Conservation (phyloP, 192 early-diverging fungal genomes). For the Linnemannia hyalina region DNA sequence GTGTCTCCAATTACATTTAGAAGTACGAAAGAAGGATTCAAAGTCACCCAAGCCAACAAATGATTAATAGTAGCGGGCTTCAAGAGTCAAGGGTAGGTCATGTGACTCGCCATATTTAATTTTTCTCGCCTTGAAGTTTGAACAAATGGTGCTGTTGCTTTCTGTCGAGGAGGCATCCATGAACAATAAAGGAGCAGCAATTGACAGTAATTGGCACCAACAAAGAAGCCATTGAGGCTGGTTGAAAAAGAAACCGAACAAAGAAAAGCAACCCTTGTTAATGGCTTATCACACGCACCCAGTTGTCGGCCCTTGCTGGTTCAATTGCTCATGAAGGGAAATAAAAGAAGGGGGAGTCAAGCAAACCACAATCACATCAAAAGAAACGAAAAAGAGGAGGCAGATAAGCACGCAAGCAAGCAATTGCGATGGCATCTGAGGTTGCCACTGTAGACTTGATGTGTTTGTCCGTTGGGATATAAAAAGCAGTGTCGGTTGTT, state of each 20-base stretch:
- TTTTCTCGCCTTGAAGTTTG: too few relatives aligned
- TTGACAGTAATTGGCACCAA: not conserved
- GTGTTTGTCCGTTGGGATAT: too few relatives aligned
- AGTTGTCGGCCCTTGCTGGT: not conserved
- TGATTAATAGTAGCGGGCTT: not conserved
- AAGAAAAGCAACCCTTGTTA: not conserved
- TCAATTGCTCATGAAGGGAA: not conserved
- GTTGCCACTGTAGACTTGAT: too few relatives aligned
- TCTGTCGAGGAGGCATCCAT: too few relatives aligned
- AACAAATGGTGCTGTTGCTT: too few relatives aligned
- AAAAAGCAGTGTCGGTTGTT: too few relatives aligned
- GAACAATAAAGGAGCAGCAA: not conserved
- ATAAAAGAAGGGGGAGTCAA: not conserved
- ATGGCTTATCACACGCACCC: not conserved
- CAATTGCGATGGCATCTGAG: too few relatives aligned
- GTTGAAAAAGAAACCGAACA: too few relatives aligned
- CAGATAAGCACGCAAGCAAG: not conserved
- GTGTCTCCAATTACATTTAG: constrained; percentile 10
- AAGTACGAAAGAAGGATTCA: constrained; percentile 12
- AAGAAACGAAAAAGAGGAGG: not conserved
- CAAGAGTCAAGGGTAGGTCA: not conserved
- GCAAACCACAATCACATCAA: not conserved
- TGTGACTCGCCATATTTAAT: not conserved
- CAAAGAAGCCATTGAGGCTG: not conserved
- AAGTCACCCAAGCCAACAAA: not conserved